Conservation (phyloP, 176 grass and related monocot species). For the Cocos nucifera region DNA sequence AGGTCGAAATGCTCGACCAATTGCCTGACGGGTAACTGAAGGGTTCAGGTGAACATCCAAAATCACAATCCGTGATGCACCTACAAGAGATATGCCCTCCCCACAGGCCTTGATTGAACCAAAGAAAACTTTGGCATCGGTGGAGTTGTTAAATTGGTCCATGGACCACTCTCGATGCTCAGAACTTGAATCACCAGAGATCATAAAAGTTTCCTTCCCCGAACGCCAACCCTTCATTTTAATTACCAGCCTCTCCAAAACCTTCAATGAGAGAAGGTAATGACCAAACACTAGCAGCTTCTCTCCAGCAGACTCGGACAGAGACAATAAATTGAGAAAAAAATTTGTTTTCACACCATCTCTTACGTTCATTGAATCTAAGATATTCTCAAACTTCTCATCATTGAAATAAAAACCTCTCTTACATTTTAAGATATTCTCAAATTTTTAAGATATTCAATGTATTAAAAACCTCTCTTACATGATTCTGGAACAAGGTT, state of each 20-base stretch:
- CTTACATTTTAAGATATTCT: too few relatives aligned
- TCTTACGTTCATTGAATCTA: constrained; percentile 40
- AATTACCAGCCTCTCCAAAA: constrained; percentile 76
- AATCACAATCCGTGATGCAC: constrained; percentile 76
- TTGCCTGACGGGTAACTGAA: constrained; percentile 91
- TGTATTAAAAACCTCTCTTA: constrained; percentile 77
- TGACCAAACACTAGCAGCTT: constrained; percentile 83
- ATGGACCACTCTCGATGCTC: constrained; percentile 69
- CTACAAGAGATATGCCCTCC: constrained; percentile 84
- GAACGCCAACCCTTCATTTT: constrained; percentile 68
- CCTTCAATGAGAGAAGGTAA: constrained; percentile 74
- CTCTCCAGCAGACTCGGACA: constrained; percentile 68
- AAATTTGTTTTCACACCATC: constrained; percentile 84
- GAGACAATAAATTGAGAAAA: constrained; percentile 70
- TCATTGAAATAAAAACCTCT: constrained; percentile 69
- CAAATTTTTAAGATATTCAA: too few relatives aligned
- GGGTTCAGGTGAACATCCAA: constrained; percentile 91
- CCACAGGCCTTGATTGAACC: constrained; percentile 95
- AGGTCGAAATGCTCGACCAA: constrained; percentile 83
- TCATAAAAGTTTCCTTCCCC: constrained; percentile 81
- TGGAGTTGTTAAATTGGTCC: constrained; percentile 75
- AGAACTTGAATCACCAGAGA: constrained; percentile 59
- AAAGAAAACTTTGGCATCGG: constrained; percentile 79
- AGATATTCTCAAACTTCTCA: constrained; percentile 37
- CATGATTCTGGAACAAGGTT: constrained; percentile 94